Conservation (phyloP, 1,139 yeast species). For the Scheffersomyces parashehatae region DNA sequence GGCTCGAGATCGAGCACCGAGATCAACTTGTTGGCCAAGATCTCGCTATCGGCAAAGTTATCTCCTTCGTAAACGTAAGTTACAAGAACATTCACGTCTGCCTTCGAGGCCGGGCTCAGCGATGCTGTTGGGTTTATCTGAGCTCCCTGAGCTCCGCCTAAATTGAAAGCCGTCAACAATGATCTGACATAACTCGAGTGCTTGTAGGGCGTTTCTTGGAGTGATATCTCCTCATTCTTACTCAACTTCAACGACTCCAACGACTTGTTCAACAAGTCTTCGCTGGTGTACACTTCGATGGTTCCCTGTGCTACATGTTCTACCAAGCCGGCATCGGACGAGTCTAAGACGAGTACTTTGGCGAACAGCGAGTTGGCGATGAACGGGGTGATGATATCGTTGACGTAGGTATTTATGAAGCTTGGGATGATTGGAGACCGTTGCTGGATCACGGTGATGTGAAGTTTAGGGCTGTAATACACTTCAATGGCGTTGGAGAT, state of each 20-base stretch:
- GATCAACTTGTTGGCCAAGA: slow-evolving; percentile 45
- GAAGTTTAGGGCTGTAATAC: slow-evolving; percentile 37
- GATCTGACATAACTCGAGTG: slow-evolving; percentile 12
- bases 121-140: background rate
- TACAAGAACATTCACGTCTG: slow-evolving; percentile 28
- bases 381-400: slow-evolving; percentile 54
- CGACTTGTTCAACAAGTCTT: slow-evolving; percentile 34
- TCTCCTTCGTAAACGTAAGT: slow-evolving; percentile 87
- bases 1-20: slow-evolving; percentile 26
- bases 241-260: slow-evolving; percentile 29
- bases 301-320: slow-evolving; percentile 24
- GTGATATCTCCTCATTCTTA: slow-evolving; percentile 7
- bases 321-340: slow-evolving; percentile 64
- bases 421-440: slow-evolving; percentile 83
- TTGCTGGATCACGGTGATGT: slow-evolving; percentile 68
- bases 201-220: slow-evolving; percentile 9
- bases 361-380: slow-evolving; percentile 39
- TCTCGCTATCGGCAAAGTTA: slow-evolving; percentile 70
- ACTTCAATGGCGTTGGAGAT: slow-evolving; percentile 65
- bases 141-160: slow-evolving; percentile 3
- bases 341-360: slow-evolving; percentile 62
- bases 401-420: slow-evolving; percentile 51
- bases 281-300: slow-evolving; percentile 33
- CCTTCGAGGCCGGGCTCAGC: slow-evolving; percentile 5
- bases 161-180: slow-evolving; percentile 3